A percentile compares a stretch with the other conserved stretches of the same genome.
Conservation (phyloP, 139 green algal species). For the Chlamydomonas incerta region DNA sequence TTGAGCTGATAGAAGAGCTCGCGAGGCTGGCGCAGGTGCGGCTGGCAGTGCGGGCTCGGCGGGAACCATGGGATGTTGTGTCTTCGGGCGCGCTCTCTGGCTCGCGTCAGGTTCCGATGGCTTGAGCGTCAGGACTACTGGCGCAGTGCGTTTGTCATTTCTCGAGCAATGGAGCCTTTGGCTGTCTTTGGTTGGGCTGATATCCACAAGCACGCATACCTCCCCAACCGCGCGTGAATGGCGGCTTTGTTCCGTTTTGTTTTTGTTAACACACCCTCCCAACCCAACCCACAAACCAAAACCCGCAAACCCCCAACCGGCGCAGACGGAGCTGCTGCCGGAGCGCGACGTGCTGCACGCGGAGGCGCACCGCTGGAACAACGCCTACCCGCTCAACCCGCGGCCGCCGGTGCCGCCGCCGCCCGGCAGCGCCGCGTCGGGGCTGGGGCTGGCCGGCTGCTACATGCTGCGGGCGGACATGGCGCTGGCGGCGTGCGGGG, state of each 20-base stretch:
- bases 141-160: too few relatives aligned
- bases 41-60: neutral
- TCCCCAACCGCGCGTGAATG: too few relatives aligned
- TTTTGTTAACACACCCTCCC: too few relatives aligned
- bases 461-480: constrained; percentile 11
- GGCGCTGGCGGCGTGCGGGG: constrained; percentile 12
- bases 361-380: constrained; percentile 36
- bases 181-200: too few relatives aligned
- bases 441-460: neutral
- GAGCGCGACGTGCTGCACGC: constrained; percentile 7
- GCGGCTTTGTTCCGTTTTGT: too few relatives aligned
- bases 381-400: constrained; percentile 48
- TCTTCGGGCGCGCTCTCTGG: too few relatives aligned
- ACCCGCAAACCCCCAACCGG: neutral
- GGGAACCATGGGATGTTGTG: too few relatives aligned
- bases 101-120: too few relatives aligned
- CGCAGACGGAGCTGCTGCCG: neutral
- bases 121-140: too few relatives aligned
- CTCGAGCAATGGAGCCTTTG: too few relatives aligned
- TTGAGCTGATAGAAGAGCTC: constrained; percentile 18
- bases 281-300: too few relatives aligned
- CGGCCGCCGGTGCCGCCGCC: neutral
- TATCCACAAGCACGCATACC: too few relatives aligned
- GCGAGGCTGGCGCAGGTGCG: constrained; percentile 3
- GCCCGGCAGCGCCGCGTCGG: neutral